phyloP scores from a whole-genome alignment of 2,329 filamentous ascomycete species.

The Fusarium begoniae region DNA sequence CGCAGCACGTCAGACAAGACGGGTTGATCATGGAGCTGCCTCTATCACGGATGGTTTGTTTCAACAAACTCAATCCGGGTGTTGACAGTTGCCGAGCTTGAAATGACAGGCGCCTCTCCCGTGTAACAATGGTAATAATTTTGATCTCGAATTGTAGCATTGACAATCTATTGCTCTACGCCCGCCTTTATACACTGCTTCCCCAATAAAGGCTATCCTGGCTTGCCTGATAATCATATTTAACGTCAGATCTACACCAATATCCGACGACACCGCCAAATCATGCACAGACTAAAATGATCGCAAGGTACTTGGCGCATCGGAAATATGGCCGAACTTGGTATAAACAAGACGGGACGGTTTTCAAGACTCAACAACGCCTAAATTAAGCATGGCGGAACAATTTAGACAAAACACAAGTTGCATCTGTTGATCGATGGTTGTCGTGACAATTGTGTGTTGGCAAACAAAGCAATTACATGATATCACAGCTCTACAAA shows the following conservation, averaged over 20 bases:
- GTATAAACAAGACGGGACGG: slow-evolving; percentile 11
- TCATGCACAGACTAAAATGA: slow-evolving; percentile 30
- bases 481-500: slow-evolving; percentile 9
- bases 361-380: slow-evolving; percentile 12
- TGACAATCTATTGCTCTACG: background rate
- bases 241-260: slow-evolving; percentile 30
- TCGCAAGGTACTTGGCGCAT: slow-evolving; percentile 27
- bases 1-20: slow-evolving; percentile 9
- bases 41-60: slow-evolving; percentile 11
- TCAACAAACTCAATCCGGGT: slow-evolving; percentile 5
- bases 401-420: slow-evolving; percentile 8
- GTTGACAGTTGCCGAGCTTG: background rate
- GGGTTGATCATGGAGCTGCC: slow-evolving; percentile 9
- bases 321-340: slow-evolving; percentile 34
- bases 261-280: slow-evolving; percentile 33
- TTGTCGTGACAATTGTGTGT: slow-evolving; percentile 38
- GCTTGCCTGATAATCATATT: background rate
- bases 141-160: background rate
- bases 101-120: slow-evolving; percentile 6
- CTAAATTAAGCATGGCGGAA: slow-evolving; percentile 11
- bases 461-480: slow-evolving; percentile 18
- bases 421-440: slow-evolving; percentile 9
- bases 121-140: background rate
- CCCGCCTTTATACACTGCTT: background rate
- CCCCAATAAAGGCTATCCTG: background rate